Conservation (phyloP, 2,329 filamentous ascomycete species). For the Venturiaceae sp. region DNA sequence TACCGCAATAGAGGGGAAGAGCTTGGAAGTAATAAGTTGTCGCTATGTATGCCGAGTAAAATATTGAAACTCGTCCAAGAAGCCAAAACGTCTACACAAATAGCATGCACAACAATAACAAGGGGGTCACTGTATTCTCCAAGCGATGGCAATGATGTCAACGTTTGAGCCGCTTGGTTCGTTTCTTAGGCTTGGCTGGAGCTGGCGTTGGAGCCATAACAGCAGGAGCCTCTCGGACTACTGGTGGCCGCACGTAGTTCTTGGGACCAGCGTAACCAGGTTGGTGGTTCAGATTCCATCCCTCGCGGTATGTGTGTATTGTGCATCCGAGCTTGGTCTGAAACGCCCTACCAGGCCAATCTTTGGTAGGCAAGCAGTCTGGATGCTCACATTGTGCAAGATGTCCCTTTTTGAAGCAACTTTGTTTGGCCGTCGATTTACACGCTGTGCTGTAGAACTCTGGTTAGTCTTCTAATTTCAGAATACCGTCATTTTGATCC, state of each 20-base stretch:
- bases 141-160: too few species aligned
- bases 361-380: background rate
- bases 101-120: too few species aligned
- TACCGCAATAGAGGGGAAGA: too few species aligned
- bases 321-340: background rate
- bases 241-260: background rate
- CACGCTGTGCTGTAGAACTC: background rate
- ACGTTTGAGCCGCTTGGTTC: background rate
- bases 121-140: too few species aligned
- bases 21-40: too few species aligned
- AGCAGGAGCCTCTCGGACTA: background rate
- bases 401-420: background rate
- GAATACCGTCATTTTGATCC: background rate
- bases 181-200: background rate
- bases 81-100: too few species aligned
- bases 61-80: too few species aligned
- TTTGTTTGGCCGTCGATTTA: background rate
- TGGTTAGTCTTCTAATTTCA: background rate
- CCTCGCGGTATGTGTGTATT: background rate
- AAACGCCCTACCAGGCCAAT: background rate
- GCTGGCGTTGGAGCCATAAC: background rate
- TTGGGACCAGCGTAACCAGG: background rate
- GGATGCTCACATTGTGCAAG: background rate
- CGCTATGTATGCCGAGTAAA: too few species aligned
- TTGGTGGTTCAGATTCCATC: background rate